These are phyloP conservation scores for Hypoxylon sp. DNA, from an alignment of 2,329 filamentous ascomycete genomes.

Conservation along the genomic window DNA sequence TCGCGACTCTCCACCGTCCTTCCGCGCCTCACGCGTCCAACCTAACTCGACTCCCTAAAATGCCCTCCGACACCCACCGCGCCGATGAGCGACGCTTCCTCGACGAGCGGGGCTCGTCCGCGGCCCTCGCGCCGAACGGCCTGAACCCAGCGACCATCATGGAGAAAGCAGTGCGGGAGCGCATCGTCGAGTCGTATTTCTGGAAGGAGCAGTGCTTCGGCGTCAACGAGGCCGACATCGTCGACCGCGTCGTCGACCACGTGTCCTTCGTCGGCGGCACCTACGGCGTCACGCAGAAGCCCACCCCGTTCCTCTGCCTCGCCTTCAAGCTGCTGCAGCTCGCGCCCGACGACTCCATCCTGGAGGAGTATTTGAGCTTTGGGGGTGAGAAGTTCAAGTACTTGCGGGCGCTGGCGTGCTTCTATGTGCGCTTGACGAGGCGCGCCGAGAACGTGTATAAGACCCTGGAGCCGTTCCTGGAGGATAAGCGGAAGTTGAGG, in stretches of 20 bases:
- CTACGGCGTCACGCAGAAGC: slow-evolving; percentile 85
- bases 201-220: slow-evolving; percentile 99
- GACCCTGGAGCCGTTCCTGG: slow-evolving; percentile 84
- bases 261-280: slow-evolving; percentile 90
- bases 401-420: slow-evolving; percentile 87
- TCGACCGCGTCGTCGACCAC: slow-evolving; percentile 89
- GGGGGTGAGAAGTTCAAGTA: slow-evolving; percentile 87
- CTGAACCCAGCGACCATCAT: slow-evolving; percentile 96
- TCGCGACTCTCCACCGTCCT: not conserved
- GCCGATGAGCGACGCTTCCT: slow-evolving; percentile 87
- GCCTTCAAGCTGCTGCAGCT: slow-evolving; percentile 96
- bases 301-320: slow-evolving; percentile 92
- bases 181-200: slow-evolving; percentile 95
- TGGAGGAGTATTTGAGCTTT: slow-evolving; percentile 83
- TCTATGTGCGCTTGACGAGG: slow-evolving; percentile 93
- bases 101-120: slow-evolving; percentile 88
- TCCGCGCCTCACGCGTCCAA: not conserved
- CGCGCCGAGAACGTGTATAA: slow-evolving; percentile 84
- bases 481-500: slow-evolving; percentile 87
- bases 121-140: slow-evolving; percentile 83
- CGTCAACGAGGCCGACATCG: slow-evolving; percentile 85
- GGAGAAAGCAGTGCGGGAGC: slow-evolving; percentile 95
- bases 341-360: slow-evolving; percentile 81
- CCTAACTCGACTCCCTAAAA: slow-evolving; percentile 5
- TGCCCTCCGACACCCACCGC: slow-evolving; percentile 65